phyloP scores from a whole-genome alignment of 495 filamentous ascomycete genomes.

The Hypoxylon fragiforme region DNA sequence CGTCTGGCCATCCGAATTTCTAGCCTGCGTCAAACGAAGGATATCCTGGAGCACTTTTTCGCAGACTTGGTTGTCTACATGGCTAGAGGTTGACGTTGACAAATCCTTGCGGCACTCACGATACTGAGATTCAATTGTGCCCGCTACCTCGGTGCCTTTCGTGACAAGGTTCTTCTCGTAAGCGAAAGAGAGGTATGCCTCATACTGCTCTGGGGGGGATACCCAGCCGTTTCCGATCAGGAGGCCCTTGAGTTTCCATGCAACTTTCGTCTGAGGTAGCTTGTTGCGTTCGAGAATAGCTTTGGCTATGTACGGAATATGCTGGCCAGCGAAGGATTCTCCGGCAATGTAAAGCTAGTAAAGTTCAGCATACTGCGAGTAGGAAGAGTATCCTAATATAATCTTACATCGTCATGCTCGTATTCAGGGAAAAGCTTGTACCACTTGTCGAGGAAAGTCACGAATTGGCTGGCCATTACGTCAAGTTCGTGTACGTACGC shows the following conservation, averaged over 20 bases:
- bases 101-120: conserved; percentile 65
- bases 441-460: conserved; percentile 88
- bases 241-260: conserved; percentile 85
- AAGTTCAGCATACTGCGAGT: conserved; percentile 33
- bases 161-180: conserved; percentile 73
- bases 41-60: conserved; percentile 74
- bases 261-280: conserved; percentile 37
- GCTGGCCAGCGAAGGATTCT: conserved; percentile 95
- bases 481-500: conserved; percentile 81
- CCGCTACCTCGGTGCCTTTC: conserved; percentile 64
- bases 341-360: conserved; percentile 85
- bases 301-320: conserved; percentile 94
- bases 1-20: conserved; percentile 47
- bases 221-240: conserved; percentile 98
- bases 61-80: conserved; percentile 69
- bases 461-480: conserved; percentile 86
- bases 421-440: conserved; percentile 91
- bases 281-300: conserved; percentile 86
- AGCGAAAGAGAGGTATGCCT: conserved; percentile 78
- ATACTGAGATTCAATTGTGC: conserved; percentile 55
- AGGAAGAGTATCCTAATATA: conserved; percentile 11
- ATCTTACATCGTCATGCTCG: conserved; percentile 85
- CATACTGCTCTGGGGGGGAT: conserved; percentile 84
- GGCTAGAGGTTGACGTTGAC: conserved; percentile 58
- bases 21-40: conserved; percentile 59